Evolutionary conservation across 2,329 filamentous ascomycete species (phyloP), one percentile per base, ranked within the genome.

Genomic region (Arthrobotrys iridis): DNA sequence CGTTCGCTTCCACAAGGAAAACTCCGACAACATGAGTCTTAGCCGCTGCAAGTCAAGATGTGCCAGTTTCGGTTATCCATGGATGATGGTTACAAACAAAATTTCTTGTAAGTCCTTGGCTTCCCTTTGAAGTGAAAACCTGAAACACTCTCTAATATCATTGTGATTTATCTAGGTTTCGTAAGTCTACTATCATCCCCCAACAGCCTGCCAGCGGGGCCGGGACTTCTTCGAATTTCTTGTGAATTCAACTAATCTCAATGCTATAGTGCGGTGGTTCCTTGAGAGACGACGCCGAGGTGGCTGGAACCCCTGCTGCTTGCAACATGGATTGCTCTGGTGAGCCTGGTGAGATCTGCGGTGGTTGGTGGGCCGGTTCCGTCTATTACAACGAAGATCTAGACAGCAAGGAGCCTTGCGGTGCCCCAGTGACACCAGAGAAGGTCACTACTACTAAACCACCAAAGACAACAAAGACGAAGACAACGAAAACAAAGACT

Each of bases 261-360:
- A 24, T n/a, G 35, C 11, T 45, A n/a, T 60, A 60, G 57, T 60
- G 57, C 40, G 35, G 57, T 18, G 57, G 57, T 33, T 24, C 57
- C 2, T 13, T 60, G 57, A 43, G 57, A 60, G 24, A 43, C 6
- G 22, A 46, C 24, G 22, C 57, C 2, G 24, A 22, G 22, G 1
- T 60, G 1, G 40, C 37, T 7, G 22, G 5, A 13, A 18, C 11
- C 1, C 41, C 41, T 7, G 20, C 20, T 18, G 57, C 10, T 30
- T 60, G 57, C 24, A 43, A 43, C n/a, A 28, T 20, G 3, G 10
- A 10, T 15, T 60, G 57, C 10, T 2, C 57, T 2, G 57, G 57
- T 3, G 40, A 45, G 1, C 5, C 4, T 4, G 13, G n/a, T 2
- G 24, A 60, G 5, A 13, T 3, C 15, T 60, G 57, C 10, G 57